A percentile compares a stretch with the other conserved stretches of the same genome.
phyloP scores from a whole-genome alignment of 2,329 filamentous ascomycete genomes.

The Aspergillus arachidicola region DNA sequence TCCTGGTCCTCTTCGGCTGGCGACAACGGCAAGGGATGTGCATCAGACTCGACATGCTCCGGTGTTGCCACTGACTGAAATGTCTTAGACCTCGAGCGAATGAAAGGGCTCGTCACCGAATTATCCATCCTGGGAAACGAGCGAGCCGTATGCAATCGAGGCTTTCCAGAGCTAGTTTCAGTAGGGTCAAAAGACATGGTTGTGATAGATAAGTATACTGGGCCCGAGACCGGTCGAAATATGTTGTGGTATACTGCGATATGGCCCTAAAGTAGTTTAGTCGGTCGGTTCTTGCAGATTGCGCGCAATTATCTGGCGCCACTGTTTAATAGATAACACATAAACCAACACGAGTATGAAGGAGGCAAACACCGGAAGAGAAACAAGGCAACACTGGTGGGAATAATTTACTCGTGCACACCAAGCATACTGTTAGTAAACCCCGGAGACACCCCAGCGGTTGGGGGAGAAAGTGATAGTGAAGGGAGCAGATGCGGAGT shows the following conservation, averaged over 20 bases:
- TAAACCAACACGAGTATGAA: neutral
- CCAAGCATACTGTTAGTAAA: neutral
- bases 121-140: constrained; percentile 39
- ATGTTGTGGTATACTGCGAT: neutral
- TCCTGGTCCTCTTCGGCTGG: constrained; percentile 27
- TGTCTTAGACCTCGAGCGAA: constrained; percentile 29
- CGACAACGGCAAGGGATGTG: constrained; percentile 25
- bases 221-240: constrained; percentile 10
- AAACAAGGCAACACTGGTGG: neutral
- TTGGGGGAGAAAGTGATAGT: neutral
- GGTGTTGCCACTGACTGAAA: constrained; percentile 27
- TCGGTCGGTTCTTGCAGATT: constrained; percentile 20
- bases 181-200: constrained; percentile 30
- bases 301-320: neutral
- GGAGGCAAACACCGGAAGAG: neutral
- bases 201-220: constrained; percentile 11
- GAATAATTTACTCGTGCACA: neutral
- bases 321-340: neutral
- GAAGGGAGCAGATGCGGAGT: neutral
- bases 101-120: constrained; percentile 25
- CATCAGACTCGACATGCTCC: constrained; percentile 29
- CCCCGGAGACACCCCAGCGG: neutral
- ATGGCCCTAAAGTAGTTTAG: constrained; percentile 21
- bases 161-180: constrained; percentile 26
- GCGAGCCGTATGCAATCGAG: constrained; percentile 29